These are phyloP conservation scores for Tylopilus vinaceipallidus DNA, from an alignment of 768 basidiomycete species.

Conservation along the genomic window DNA sequence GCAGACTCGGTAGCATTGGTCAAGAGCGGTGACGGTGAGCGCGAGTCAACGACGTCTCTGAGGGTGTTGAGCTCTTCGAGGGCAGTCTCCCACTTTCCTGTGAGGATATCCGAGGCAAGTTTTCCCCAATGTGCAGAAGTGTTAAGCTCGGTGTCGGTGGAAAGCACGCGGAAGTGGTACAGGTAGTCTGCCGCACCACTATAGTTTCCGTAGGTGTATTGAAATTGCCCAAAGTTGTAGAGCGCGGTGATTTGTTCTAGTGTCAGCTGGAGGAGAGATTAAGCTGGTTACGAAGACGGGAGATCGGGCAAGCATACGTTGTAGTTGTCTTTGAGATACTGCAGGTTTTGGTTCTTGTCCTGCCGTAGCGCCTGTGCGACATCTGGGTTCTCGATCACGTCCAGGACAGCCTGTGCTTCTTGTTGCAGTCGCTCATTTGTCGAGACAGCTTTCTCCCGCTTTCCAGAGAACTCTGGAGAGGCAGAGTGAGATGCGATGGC, in stretches of 20 bases:
- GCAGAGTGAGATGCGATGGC: neutral
- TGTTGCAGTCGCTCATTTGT: slow-evolving; percentile 83
- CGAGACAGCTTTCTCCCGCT: slow-evolving; percentile 77
- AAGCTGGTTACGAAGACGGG: slow-evolving; percentile 1
- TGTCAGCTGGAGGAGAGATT: slow-evolving; percentile 60
- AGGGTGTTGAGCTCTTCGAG: slow-evolving; percentile 93
- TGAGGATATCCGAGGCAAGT: slow-evolving; percentile 93
- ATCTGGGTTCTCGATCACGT: slow-evolving; percentile 96
- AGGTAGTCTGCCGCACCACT: slow-evolving; percentile 95
- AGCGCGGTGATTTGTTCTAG: slow-evolving; percentile 93
- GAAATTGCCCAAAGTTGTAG: slow-evolving; percentile 98
- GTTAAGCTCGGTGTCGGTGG: slow-evolving; percentile 89
- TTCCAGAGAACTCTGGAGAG: slow-evolving; percentile 73
- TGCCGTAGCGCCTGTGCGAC: slow-evolving; percentile 92
- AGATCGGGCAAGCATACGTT: slow-evolving; percentile 49
- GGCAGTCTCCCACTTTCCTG: slow-evolving; percentile 93
- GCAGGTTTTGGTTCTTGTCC: slow-evolving; percentile 96
- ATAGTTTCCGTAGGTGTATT: slow-evolving; percentile 98
- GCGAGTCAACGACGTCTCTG: slow-evolving; percentile 88
- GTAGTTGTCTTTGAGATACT: slow-evolving; percentile 92
- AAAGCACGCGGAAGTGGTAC: slow-evolving; percentile 97
- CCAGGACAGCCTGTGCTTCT: slow-evolving; percentile 89
- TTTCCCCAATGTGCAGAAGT: slow-evolving; percentile 99
- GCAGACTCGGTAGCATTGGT: slow-evolving; percentile 53
- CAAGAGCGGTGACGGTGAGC: slow-evolving; percentile 52